Evolutionary conservation across 177 flowering plant genomes (phyloP).

Genomic region (Tripterygium wilfordii): DNA sequence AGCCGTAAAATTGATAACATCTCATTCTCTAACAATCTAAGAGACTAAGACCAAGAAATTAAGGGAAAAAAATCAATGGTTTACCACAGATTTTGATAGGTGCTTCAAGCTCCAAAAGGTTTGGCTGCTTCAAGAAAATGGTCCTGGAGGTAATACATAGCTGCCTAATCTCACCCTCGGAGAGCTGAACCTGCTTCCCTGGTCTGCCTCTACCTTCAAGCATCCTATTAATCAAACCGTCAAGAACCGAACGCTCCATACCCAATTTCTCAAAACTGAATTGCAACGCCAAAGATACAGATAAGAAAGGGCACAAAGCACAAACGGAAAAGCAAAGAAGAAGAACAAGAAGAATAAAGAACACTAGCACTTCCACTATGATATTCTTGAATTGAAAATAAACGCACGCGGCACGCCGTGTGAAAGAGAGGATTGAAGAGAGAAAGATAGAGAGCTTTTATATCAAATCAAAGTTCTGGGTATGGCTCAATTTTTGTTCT

Average conservation of each 20-base stretch:
- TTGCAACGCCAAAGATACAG: neutral
- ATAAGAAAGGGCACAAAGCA: neutral
- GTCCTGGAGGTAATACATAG: constrained; percentile 55
- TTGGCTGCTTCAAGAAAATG: constrained; percentile 73
- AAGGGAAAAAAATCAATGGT: too few species aligned
- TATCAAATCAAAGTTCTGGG: too few species aligned
- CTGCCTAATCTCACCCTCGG: constrained; percentile 69
- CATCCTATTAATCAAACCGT: constrained; percentile 53
- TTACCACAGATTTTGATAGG: constrained; percentile 79
- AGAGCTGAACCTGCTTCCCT: constrained; percentile 71
- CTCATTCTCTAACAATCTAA: too few species aligned
- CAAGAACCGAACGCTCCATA: constrained; percentile 48
- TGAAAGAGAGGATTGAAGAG: neutral
- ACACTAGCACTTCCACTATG: neutral
- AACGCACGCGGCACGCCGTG: neutral
- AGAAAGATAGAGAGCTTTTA: neutral
- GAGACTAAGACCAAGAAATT: too few species aligned
- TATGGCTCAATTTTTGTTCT: too few species aligned
- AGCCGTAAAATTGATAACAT: too few species aligned
- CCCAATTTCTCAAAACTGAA: neutral
- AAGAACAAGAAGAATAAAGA: constrained; percentile 1
- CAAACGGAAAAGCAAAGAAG: neutral
- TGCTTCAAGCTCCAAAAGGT: constrained; percentile 76
- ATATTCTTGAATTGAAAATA: neutral
- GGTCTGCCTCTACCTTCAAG: constrained; percentile 53